Evolutionary conservation across 805 yeast species (phyloP).

Genomic region (Middelhovenomyces tepae): DNA sequence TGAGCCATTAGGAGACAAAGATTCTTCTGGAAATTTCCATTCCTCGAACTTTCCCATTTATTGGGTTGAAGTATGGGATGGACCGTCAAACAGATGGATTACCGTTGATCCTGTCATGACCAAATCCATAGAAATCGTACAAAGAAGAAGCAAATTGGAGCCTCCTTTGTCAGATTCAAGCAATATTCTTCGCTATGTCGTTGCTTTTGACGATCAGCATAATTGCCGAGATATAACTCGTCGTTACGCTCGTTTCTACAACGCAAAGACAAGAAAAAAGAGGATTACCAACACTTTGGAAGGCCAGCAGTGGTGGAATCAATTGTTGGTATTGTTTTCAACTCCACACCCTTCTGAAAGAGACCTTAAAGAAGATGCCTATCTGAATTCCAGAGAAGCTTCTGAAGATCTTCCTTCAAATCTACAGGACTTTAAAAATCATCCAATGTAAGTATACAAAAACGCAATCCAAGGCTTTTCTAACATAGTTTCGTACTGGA

Average conservation of each 20-base stretch:
- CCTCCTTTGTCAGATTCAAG: conserved; percentile 56
- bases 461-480: too few species aligned
- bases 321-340: conserved; percentile 31
- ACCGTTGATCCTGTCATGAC: conserved; percentile 74
- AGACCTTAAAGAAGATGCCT: conserved; percentile 42
- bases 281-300: conserved; percentile 54
- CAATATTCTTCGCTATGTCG: conserved; percentile 60
- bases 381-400: conserved; percentile 51
- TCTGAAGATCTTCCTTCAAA: conserved; percentile 84
- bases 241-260: conserved; percentile 61
- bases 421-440: conserved; percentile 73
- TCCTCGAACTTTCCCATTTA: conserved; percentile 52
- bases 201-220: conserved; percentile 63
- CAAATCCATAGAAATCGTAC: conserved; percentile 52
- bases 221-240: conserved; percentile 77
- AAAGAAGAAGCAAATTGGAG: conserved; percentile 51
- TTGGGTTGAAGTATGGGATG: conserved; percentile 95
- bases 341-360: conserved; percentile 4
- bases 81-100: conserved; percentile 63
- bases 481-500: too few species aligned
- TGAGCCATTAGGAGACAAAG: conserved; percentile 9
- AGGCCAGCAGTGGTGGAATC: conserved; percentile 53
- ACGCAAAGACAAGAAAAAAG: conserved; percentile 67
- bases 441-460: conserved; percentile 84
- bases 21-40: conserved; percentile 11